Base-by-base conservation (phyloP, 2,329 filamentous ascomycete genomes). In the Pyrenophora graminea region DNA sequence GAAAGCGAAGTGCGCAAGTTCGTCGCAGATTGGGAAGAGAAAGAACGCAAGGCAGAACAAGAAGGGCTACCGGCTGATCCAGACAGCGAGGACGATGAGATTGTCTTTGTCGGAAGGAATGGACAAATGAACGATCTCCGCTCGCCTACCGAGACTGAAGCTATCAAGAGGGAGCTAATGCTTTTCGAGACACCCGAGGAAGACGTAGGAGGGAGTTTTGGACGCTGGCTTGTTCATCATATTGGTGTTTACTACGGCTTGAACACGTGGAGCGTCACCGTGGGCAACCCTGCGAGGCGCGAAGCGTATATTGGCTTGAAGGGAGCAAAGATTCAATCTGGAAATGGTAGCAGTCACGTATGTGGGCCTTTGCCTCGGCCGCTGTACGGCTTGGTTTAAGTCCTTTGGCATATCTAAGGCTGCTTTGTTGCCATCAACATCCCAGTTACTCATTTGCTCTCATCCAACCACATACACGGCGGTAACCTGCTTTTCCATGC, bases 171-270 rank as follows among this genome's bases (percentile, higher is more conserved):
- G 43, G 83, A 88, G 68, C 85, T 85, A 59, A 79, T 96, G 77
- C 82, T 97, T 7, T 91, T 96, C 71, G 90, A 97, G 72, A 87
- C 86, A 39, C 77, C 87, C 30, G 88, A 85, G 13, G 85, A 88
- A 49, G 91, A 92, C 64, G 85, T 86, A 53, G 83, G 85, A 6
- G 89, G 89, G 42, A 84, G 87, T 3, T 97, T 96, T 77, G 91
- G 90, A 61, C 89, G 93, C 58, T 97, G 92, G 89, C 83, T 97
- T 46, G 90, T 95, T 1, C 92, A 97, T 74, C 89, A 90, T 51
- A 92, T 97, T 57, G 93, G 90, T 8, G 85, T 88, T 34, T 97
- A 97, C 73, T 97, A 97, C 69, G 92, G 91, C 38, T 81, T 97
- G 49, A 83, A 86, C 54, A 96, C 92, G 17, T 91, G 86, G 77